A percentile compares a stretch with the other conserved stretches of the same genome.
Conservation (phyloP, 1,139 yeast species). For the Hyphopichia khmerensis region DNA sequence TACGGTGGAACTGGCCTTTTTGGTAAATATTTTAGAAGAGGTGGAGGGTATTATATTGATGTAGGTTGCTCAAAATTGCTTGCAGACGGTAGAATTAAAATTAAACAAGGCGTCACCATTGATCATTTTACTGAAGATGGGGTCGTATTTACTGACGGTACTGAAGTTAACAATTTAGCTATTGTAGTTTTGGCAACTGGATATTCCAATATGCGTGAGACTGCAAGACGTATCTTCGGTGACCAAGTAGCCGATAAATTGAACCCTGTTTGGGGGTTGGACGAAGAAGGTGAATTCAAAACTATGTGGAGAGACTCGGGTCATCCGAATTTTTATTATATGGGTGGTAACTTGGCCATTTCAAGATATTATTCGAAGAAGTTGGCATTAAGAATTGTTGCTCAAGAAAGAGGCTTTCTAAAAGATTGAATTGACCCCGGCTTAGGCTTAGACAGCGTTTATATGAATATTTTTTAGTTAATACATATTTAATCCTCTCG, state of each 20-base stretch:
- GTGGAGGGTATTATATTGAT: slow-evolving; percentile 47
- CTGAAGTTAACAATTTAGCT: slow-evolving; percentile 28
- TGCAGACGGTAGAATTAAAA: slow-evolving; percentile 32
- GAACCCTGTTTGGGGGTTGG: slow-evolving; percentile 32
- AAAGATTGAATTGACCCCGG: too few species aligned
- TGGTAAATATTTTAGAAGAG: slow-evolving; percentile 37
- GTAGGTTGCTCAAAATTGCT: slow-evolving; percentile 41
- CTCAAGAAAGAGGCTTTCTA: slow-evolving; percentile 13
- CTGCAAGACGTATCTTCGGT: slow-evolving; percentile 35
- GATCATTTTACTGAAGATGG: slow-evolving; percentile 31
- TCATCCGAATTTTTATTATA: slow-evolving; percentile 34
- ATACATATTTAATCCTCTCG: too few species aligned
- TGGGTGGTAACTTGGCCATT: slow-evolving; percentile 39
- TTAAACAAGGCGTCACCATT: slow-evolving; percentile 32
- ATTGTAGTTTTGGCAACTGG: slow-evolving; percentile 46
- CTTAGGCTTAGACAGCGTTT: too few species aligned
- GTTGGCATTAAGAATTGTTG: slow-evolving; percentile 32
- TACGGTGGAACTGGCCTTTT: slow-evolving; percentile 43
- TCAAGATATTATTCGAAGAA: slow-evolving; percentile 33
- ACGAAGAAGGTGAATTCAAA: slow-evolving; percentile 35
- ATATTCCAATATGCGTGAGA: slow-evolving; percentile 40
- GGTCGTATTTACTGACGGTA: slow-evolving; percentile 39
- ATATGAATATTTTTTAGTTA: too few species aligned
- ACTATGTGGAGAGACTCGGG: slow-evolving; percentile 37
- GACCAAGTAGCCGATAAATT: slow-evolving; percentile 27